phyloP scores from a whole-genome alignment of 2,329 filamentous ascomycete species.

The Tolypocladium sp. region DNA sequence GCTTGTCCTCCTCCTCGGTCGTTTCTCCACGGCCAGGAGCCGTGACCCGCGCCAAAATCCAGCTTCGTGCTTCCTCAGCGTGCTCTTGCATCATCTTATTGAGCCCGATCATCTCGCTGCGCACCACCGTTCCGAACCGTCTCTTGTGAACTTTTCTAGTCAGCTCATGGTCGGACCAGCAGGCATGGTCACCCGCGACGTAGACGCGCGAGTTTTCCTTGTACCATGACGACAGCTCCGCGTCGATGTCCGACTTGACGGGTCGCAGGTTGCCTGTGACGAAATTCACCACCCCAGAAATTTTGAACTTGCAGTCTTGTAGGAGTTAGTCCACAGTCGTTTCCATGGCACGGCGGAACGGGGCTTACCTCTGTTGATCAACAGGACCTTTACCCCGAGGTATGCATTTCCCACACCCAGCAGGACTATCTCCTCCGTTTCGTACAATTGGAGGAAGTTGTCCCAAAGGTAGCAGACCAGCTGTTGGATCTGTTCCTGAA shows the following conservation, averaged over 20 bases:
- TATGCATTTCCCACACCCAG: slow-evolving; percentile 89
- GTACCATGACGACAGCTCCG: slow-evolving; percentile 73
- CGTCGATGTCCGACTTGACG: slow-evolving; percentile 69
- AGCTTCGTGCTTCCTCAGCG: slow-evolving; percentile 39
- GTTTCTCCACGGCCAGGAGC: slow-evolving; percentile 29
- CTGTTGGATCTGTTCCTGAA: slow-evolving; percentile 57
- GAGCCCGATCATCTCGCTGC: slow-evolving; percentile 38
- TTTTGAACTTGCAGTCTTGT: slow-evolving; percentile 53
- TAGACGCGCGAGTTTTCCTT: slow-evolving; percentile 72
- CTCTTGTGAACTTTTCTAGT: slow-evolving; percentile 50
- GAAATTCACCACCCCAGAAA: slow-evolving; percentile 72
- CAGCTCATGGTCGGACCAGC: slow-evolving; percentile 60
- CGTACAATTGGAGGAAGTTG: slow-evolving; percentile 80
- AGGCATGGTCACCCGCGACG: slow-evolving; percentile 64
- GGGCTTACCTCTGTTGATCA: slow-evolving; percentile 65
- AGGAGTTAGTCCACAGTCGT: slow-evolving; percentile 6
- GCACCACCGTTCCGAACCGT: slow-evolving; percentile 49
- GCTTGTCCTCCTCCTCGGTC: slow-evolving; percentile 36
- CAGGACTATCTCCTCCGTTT: slow-evolving; percentile 68
- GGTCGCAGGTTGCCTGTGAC: slow-evolving; percentile 69
- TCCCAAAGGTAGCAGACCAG: slow-evolving; percentile 88
- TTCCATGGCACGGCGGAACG: background rate
- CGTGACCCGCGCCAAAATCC: slow-evolving; percentile 34
- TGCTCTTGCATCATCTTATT: slow-evolving; percentile 49
- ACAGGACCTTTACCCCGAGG: slow-evolving; percentile 69